Evolutionary conservation across 2,329 filamentous ascomycete species (phyloP).

Genomic region (Claviceps humidiphila): DNA sequence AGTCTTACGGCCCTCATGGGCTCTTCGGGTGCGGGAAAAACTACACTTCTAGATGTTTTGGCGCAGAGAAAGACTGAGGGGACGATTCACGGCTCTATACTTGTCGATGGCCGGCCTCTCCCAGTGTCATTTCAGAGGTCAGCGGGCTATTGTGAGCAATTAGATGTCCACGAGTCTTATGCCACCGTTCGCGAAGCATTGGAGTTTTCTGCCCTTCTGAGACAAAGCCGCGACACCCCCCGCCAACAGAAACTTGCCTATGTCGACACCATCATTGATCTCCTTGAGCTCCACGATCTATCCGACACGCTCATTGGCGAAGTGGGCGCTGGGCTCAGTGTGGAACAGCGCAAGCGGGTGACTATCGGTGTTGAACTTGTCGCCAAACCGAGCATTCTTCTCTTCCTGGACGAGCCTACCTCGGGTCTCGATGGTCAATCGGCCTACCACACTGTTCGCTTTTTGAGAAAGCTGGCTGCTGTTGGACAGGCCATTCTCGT

Average conservation of each 20-base stretch:
- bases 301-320: conserved; percentile 34
- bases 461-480: conserved; percentile 52
- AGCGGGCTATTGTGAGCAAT: conserved; percentile 69
- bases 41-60: conserved; percentile 69
- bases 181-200: conserved; percentile 67
- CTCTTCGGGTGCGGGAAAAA: conserved; percentile 72
- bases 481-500: conserved; percentile 54
- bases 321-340: conserved; percentile 38
- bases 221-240: conserved; percentile 52
- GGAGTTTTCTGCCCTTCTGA: conserved; percentile 59
- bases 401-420: conserved; percentile 51
- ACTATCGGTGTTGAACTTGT: conserved; percentile 50
- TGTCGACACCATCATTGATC: conserved; percentile 64
- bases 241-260: conserved; percentile 60
- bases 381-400: conserved; percentile 44
- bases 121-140: conserved; percentile 67
- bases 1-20: conserved; percentile 72
- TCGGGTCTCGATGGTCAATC: conserved; percentile 56
- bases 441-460: conserved; percentile 51
- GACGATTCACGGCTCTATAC: conserved; percentile 58
- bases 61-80: conserved; percentile 71
- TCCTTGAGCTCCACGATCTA: conserved; percentile 35
- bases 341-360: conserved; percentile 40
- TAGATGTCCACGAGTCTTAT: conserved; percentile 62
- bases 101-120: conserved; percentile 60